These are phyloP conservation scores for Rhododendron vialii DNA, from an alignment of 148 eudicot genomes.

Conservation along the genomic window DNA sequence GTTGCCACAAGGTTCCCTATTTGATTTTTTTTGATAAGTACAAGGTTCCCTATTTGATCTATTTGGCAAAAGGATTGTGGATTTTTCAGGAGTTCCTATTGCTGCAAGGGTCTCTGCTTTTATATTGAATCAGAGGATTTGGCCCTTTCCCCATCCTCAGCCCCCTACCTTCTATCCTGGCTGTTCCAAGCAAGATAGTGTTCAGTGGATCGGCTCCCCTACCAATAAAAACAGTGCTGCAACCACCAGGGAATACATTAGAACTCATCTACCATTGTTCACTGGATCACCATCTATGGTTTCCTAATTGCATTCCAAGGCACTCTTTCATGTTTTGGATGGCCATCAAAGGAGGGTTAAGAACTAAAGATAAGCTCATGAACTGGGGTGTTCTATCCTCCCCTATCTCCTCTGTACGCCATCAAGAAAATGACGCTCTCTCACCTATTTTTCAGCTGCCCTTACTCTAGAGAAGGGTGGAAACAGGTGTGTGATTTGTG, in stretches of 20 bases:
- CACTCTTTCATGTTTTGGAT: background rate
- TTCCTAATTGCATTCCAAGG: background rate
- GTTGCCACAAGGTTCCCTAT: background rate
- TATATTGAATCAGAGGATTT: background rate
- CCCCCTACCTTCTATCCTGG: background rate
- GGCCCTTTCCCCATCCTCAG: background rate
- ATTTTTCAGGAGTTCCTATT: background rate
- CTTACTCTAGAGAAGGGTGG: background rate
- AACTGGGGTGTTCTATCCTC: background rate
- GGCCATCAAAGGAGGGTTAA: background rate
- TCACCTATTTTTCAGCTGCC: background rate
- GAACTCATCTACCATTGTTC: background rate
- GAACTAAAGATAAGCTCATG: background rate
- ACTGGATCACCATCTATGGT: background rate
- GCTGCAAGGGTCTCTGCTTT: background rate
- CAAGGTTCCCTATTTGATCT: background rate
- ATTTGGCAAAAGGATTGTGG: background rate
- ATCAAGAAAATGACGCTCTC: background rate
- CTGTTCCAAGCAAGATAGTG: background rate
- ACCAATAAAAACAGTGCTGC: background rate
- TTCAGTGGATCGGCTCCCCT: background rate
- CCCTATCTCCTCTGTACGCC: background rate
- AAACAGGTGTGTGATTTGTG: background rate
- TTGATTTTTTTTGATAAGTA: background rate
- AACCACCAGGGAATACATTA: background rate